Evolutionary conservation across 2,329 filamentous ascomycete genomes (phyloP), one percentile per base, ranked within the genome.

Genomic region (Lecanosticta acicola): DNA sequence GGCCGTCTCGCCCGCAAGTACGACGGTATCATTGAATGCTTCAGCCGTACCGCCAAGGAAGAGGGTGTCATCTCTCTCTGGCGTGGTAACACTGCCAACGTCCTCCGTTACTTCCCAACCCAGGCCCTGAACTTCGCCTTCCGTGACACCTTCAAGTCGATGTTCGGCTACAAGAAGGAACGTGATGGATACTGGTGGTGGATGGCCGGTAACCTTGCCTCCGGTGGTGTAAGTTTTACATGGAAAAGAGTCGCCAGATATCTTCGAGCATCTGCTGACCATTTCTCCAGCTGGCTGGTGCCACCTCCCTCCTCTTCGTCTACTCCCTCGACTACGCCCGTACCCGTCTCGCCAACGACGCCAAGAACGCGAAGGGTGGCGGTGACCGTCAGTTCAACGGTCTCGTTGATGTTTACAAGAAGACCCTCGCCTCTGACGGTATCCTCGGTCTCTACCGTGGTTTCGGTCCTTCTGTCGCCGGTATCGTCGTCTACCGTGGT

Each of bases 151-250:
- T 98, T 96, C 89, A 98, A 98, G 89, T 81, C 85, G 71, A 94
- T 98, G 90, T 98, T 98, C 85, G 87, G 88, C 72, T 98, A 88
- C 89, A 98, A 97, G 89, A 97, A 97, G 87, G 93, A 98, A 58
- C 85, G 84, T 77, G 93, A 98, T 74, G 93, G 93, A 69, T 98
- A 98, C 76, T 80, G 77, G 72, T 89, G 90, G 85, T 98, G 93
- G 93, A 97, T 98, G 93, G 81, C 80, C 63, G 93, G 93, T 83
- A 98, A 98, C 88, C 80, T 98, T 78, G 93, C 93, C 71, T 98
- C 93, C 68, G 93, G 93, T 88, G 93, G 93, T 95, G 89, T 88
- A 86, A 73, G 84, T 84, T 65, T 43, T 32, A n/a, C n/a, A n/a
- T n/a, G n/a, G n/a, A n/a, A n/a, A n/a, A n/a, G n/a, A n/a, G n/a